Percentiles rank a stretch among this genome's conserved stretches.
phyloP scores from a whole-genome alignment of 2,329 filamentous ascomycete genomes.

The Emergomyces orientalis region DNA sequence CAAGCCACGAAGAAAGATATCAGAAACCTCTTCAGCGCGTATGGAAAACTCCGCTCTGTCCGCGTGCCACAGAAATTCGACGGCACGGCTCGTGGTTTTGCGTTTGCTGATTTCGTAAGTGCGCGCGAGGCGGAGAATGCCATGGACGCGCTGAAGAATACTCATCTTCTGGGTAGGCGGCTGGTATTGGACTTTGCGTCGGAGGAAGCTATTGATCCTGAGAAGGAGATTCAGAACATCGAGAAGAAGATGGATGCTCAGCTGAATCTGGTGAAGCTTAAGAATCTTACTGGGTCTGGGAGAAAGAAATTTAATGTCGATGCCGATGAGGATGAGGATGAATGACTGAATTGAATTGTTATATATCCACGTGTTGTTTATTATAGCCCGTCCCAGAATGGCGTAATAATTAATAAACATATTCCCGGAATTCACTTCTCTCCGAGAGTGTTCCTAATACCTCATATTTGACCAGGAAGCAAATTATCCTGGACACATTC shows the following conservation, averaged over 20 bases:
- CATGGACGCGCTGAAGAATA: conserved; percentile 81
- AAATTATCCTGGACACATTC: neutral
- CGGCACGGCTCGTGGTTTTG: conserved; percentile 79
- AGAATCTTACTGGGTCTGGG: conserved; percentile 73
- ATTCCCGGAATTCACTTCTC: neutral
- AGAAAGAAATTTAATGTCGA: conserved; percentile 81
- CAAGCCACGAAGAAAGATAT: conserved; percentile 91
- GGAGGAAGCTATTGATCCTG: conserved; percentile 78
- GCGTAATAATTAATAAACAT: neutral
- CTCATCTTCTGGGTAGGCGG: conserved; percentile 81
- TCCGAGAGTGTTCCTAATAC: neutral
- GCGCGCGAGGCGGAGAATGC: conserved; percentile 83
- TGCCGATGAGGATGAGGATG: conserved; percentile 50
- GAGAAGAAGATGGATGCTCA: conserved; percentile 89
- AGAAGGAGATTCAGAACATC: conserved; percentile 95
- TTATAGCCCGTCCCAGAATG: neutral
- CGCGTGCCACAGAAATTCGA: conserved; percentile 94
- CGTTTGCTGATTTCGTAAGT: conserved; percentile 92
- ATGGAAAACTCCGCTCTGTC: conserved; percentile 85
- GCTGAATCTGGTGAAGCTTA: conserved; percentile 79
- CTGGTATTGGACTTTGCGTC: conserved; percentile 88
- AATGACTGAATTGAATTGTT: neutral
- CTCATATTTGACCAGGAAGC: neutral
- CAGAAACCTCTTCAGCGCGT: conserved; percentile 72
- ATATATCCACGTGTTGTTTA: neutral